Conservation (phyloP, 768 basidiomycete genomes). For the Trametopsis cervina region DNA sequence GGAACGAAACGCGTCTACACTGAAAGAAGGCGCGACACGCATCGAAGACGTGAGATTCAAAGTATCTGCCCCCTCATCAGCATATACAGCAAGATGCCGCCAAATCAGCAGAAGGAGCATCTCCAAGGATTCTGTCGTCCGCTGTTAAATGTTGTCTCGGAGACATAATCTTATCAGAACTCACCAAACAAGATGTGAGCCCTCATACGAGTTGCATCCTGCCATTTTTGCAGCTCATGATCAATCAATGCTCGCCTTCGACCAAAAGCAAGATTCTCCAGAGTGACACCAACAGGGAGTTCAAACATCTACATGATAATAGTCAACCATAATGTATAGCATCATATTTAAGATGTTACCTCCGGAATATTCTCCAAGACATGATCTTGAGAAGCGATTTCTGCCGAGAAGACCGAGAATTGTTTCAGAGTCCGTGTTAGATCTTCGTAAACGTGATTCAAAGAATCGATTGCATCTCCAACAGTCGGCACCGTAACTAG, state of each 20-base stretch:
- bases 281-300: not conserved
- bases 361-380: conserved; percentile 70
- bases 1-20: conserved; percentile 48
- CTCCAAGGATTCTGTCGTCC: conserved; percentile 53
- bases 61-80: conserved; percentile 31
- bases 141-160: not conserved
- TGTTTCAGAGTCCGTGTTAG: conserved; percentile 57
- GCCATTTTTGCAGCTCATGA: conserved; percentile 11
- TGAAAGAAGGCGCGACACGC: conserved; percentile 50
- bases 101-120: conserved; percentile 76
- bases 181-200: conserved; percentile 53
- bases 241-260: conserved; percentile 7
- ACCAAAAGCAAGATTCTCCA: conserved; percentile 3
- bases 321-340: not conserved
- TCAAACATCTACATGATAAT: conserved; percentile 5
- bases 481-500: conserved; percentile 71
- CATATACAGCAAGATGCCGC: conserved; percentile 71
- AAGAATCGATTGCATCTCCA: conserved; percentile 63
- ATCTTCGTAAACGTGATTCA: conserved; percentile 55
- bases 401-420: conserved; percentile 59
- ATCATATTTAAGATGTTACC: conserved; percentile 31
- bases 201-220: conserved; percentile 19
- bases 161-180: conserved; percentile 16
- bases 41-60: conserved; percentile 41
- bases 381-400: conserved; percentile 66